phyloP scores from a whole-genome alignment of 768 basidiomycete species.

The Baorangia bicolor region DNA sequence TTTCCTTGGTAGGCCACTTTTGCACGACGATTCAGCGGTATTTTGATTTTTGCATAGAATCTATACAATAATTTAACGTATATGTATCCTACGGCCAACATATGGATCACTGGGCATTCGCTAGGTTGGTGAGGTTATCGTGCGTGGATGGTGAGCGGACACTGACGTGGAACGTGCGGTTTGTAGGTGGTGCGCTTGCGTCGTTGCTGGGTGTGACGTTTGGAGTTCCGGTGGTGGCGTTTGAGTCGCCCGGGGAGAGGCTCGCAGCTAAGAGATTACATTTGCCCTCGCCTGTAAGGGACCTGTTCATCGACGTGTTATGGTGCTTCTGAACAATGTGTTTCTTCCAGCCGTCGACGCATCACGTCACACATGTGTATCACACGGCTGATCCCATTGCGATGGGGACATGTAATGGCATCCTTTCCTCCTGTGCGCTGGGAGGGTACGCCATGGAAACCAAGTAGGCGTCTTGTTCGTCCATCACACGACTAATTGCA shows the following conservation, averaged over 20 bases:
- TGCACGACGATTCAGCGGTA: background rate
- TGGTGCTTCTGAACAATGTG: background rate
- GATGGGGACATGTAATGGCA: conserved; percentile 84
- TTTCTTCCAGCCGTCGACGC: conserved; percentile 56
- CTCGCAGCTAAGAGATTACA: conserved; percentile 80
- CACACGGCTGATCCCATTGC: conserved; percentile 95
- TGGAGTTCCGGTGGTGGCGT: conserved; percentile 82
- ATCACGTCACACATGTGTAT: conserved; percentile 87
- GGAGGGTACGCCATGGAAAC: conserved; percentile 91
- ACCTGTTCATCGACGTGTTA: background rate
- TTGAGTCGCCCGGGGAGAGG: conserved; percentile 87
- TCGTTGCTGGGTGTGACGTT: conserved; percentile 86
- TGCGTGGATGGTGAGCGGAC: background rate
- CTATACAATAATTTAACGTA: conserved; percentile 92
- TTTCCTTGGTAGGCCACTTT: background rate
- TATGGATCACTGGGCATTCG: conserved; percentile 85
- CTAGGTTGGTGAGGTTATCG: conserved; percentile 46
- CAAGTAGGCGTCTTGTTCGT: conserved; percentile 38
- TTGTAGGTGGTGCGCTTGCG: conserved; percentile 60
- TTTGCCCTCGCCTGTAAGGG: conserved; percentile 75
- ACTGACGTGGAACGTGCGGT: conserved; percentile 26
- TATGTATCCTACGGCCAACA: conserved; percentile 86
- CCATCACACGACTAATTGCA: background rate
- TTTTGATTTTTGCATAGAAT: conserved; percentile 51
- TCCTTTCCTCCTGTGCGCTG: conserved; percentile 76